Evolutionary conservation across 257 asterid genomes (phyloP).

Genomic region (Primulina tabacum): DNA sequence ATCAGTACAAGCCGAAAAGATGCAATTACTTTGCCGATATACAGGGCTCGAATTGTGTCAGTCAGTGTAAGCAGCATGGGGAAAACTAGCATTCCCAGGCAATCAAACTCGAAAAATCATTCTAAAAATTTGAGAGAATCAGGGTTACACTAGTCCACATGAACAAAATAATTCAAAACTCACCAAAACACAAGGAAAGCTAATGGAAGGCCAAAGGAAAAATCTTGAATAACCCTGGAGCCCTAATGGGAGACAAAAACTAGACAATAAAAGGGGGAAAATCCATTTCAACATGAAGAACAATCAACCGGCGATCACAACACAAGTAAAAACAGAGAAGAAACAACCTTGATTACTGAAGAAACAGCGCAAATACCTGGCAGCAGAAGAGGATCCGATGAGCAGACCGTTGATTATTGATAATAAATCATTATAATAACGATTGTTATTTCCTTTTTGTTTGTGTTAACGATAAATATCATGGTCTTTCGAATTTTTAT

Average conservation of each 20-base stretch:
- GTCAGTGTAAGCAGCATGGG: background rate
- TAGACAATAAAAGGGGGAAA: conserved; percentile 1
- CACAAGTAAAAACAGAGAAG: background rate
- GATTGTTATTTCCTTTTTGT: too few relatives aligned
- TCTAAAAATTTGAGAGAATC: background rate
- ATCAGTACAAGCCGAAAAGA: background rate
- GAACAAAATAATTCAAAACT: too few relatives aligned
- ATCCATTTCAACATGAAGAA: background rate
- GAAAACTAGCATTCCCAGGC: background rate
- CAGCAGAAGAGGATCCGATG: conserved; percentile 37
- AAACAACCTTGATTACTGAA: background rate
- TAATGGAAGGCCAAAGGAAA: background rate
- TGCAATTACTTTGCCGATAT: background rate
- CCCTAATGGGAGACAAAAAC: background rate
- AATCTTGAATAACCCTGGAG: background rate
- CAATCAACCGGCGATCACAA: background rate
- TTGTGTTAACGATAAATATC: too few relatives aligned
- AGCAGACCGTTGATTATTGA: background rate
- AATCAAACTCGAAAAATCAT: background rate
- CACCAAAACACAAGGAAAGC: background rate
- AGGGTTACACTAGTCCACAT: background rate
- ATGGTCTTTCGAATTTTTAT: too few relatives aligned
- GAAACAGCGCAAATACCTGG: conserved; percentile 27
- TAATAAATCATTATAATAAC: too few relatives aligned
- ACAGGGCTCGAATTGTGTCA: background rate